These are phyloP conservation scores for Xylariaceae sp. DNA, from an alignment of 2,329 filamentous ascomycete genomes.

Conservation along the genomic window DNA sequence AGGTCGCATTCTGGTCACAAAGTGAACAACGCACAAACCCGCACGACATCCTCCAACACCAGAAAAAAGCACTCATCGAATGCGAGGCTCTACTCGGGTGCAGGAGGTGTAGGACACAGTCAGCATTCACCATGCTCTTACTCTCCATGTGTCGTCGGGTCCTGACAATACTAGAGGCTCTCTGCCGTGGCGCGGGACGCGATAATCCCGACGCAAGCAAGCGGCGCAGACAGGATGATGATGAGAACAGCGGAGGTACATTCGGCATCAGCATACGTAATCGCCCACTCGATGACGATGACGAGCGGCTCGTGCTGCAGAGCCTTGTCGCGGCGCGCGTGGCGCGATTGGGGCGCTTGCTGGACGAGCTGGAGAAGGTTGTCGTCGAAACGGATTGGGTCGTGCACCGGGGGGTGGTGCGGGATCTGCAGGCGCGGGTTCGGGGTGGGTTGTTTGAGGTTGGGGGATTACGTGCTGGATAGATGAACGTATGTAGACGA, in stretches of 20 bases:
- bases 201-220: slow-evolving; percentile 5
- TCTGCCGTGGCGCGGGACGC: slow-evolving; percentile 5
- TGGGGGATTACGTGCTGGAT: neutral
- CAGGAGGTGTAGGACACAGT: slow-evolving; percentile 15
- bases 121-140: slow-evolving; percentile 19
- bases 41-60: slow-evolving; percentile 17
- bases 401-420: slow-evolving; percentile 18
- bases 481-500: too few relatives aligned
- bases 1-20: slow-evolving; percentile 17
- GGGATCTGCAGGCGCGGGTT: slow-evolving; percentile 14
- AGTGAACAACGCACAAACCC: slow-evolving; percentile 15
- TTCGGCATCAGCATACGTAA: slow-evolving; percentile 20
- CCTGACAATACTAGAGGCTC: slow-evolving; percentile 9
- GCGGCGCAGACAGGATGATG: slow-evolving; percentile 2
- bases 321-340: slow-evolving; percentile 19
- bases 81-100: slow-evolving; percentile 19
- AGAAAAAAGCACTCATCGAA: slow-evolving; percentile 18
- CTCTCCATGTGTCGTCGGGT: slow-evolving; percentile 19
- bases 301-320: slow-evolving; percentile 19
- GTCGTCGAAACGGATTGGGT: slow-evolving; percentile 14
- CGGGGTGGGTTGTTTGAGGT: slow-evolving; percentile 13
- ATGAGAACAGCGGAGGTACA: slow-evolving; percentile 7
- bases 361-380: slow-evolving; percentile 14
- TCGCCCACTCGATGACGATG: slow-evolving; percentile 18
- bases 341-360: slow-evolving; percentile 14